Evolutionary conservation across 1,139 yeast species (phyloP).

Genomic region (Blastobotrys proliferans): DNA sequence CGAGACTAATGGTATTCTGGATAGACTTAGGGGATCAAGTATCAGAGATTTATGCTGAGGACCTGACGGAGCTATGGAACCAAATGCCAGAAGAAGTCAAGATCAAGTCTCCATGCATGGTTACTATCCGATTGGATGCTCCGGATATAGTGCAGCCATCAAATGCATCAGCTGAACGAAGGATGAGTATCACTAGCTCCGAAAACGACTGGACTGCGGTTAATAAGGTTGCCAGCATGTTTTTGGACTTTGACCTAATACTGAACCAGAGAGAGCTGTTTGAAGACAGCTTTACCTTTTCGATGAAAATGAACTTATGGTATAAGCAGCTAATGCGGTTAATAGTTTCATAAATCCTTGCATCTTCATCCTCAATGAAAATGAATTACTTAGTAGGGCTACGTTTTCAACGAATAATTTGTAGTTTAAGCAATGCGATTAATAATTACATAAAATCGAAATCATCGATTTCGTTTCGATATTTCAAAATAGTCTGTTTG

Average conservation of each 20-base stretch:
- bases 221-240: neutral
- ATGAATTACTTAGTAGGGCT: too few relatives aligned
- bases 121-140: neutral
- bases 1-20: constrained; percentile 4
- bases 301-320: neutral
- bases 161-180: neutral
- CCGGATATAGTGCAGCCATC: neutral
- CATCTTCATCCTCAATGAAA: too few relatives aligned
- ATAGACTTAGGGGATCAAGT: too few relatives aligned
- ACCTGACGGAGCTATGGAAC: constrained; percentile 10
- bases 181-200: neutral
- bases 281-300: neutral
- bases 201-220: too few relatives aligned
- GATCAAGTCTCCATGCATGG: constrained; percentile 4
- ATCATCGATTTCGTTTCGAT: constrained; percentile 59
- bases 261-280: neutral
- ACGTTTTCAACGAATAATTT: too few relatives aligned
- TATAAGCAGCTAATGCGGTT: neutral
- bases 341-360: too few relatives aligned
- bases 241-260: neutral
- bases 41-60: too few relatives aligned
- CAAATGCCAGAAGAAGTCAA: constrained; percentile 9
- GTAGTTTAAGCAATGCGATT: too few relatives aligned
- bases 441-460: constrained; percentile 28
- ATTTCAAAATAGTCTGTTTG: constrained; percentile 81